Conservation (phyloP, 1,139 yeast genomes). For the Yamadazyma dushanensis region DNA sequence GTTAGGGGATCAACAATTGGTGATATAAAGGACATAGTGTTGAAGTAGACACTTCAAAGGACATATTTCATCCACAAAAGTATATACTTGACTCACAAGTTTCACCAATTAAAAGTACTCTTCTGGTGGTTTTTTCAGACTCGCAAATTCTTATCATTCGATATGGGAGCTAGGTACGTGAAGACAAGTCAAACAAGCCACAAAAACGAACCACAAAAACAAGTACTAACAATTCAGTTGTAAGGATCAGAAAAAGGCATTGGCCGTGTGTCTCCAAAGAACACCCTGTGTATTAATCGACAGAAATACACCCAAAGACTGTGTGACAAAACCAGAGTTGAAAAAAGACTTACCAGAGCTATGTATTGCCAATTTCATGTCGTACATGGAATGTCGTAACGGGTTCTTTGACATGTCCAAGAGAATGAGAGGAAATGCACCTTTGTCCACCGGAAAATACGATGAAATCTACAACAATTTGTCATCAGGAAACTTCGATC, state of each 20-base stretch:
- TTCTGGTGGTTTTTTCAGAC: background rate
- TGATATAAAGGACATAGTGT: too few relatives aligned
- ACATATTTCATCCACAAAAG: too few relatives aligned
- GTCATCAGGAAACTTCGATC: conserved; percentile 76
- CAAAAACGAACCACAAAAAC: background rate
- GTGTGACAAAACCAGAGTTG: conserved; percentile 79
- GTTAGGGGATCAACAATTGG: too few relatives aligned
- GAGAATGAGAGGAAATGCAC: conserved; percentile 92
- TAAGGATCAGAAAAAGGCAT: conserved; percentile 87
- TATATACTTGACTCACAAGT: too few relatives aligned
- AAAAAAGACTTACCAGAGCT: conserved; percentile 79
- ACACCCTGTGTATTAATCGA: conserved; percentile 95
- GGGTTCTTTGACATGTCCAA: conserved; percentile 89
- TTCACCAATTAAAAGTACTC: too few relatives aligned
- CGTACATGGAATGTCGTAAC: conserved; percentile 84
- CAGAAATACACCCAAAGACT: conserved; percentile 85
- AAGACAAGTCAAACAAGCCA: background rate
- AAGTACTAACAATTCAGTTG: conserved; percentile 54
- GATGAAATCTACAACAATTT: conserved; percentile 83
- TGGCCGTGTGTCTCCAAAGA: conserved; percentile 91
- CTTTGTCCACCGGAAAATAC: conserved; percentile 87
- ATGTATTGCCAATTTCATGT: conserved; percentile 79
- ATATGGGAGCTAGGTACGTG: conserved; percentile 21
- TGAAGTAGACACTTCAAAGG: too few relatives aligned
- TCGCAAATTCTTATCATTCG: conserved; percentile 1